Conservation (phyloP, 2,329 filamentous ascomycete genomes). For the Fusarium oligoseptatum region DNA sequence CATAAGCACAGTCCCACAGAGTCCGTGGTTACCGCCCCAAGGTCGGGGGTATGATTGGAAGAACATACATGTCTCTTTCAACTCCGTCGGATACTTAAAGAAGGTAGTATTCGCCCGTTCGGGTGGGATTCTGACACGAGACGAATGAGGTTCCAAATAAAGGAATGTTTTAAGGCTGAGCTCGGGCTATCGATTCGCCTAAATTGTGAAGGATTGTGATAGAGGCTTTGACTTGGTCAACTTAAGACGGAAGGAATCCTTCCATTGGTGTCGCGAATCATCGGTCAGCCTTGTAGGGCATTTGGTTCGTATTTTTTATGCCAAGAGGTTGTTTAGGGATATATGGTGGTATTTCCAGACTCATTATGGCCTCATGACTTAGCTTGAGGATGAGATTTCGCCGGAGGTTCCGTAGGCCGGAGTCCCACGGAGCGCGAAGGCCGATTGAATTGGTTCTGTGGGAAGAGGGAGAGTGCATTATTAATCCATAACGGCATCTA, state of each 20-base stretch:
- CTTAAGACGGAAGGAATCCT: not conserved
- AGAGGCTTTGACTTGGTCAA: not conserved
- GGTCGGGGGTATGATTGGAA: not conserved
- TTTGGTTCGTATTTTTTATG: not conserved
- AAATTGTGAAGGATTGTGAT: not conserved
- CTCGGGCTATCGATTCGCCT: not conserved
- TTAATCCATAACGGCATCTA: not conserved
- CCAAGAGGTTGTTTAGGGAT: not conserved
- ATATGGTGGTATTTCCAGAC: not conserved
- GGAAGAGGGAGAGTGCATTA: not conserved
- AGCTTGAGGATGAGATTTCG: not conserved
- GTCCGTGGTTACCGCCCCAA: not conserved
- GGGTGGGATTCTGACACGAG: not conserved
- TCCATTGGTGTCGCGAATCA: not conserved
- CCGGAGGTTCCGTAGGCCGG: not conserved
- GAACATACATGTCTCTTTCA: no score
- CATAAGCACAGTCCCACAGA: conserved; percentile 5
- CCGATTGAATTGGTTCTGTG: not conserved
- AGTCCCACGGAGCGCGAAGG: not conserved
- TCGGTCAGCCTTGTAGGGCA: conserved; percentile 12
- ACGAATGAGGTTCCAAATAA: not conserved
- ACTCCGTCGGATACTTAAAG: not conserved
- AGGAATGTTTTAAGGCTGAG: not conserved
- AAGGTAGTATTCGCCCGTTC: conserved; percentile 1
- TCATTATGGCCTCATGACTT: not conserved